Percentiles rank a stretch among this genome's conserved stretches.
Conservation (phyloP, 2,329 filamentous ascomycete genomes). For the Alternaria incomplexa region DNA sequence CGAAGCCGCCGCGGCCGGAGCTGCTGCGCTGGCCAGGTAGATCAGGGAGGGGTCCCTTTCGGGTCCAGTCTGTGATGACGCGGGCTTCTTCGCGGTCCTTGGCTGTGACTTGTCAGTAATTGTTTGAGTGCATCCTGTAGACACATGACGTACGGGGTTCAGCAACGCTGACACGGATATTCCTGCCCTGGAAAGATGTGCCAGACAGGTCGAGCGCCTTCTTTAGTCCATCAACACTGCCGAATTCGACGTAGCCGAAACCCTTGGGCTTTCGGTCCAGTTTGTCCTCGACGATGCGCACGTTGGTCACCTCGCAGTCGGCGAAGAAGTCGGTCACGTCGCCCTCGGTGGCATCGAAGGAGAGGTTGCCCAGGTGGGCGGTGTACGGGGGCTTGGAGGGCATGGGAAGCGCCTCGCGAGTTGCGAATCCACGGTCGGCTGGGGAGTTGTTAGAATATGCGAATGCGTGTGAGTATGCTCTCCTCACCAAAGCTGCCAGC, state of each 20-base stretch:
- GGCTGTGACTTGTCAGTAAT: slow-evolving; percentile 60
- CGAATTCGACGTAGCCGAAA: slow-evolving; percentile 97
- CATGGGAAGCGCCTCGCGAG: slow-evolving; percentile 80
- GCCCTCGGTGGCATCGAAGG: slow-evolving; percentile 87
- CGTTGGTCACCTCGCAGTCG: slow-evolving; percentile 83
- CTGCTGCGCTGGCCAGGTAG: slow-evolving; percentile 65
- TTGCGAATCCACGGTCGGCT: slow-evolving; percentile 42
- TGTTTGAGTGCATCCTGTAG: not conserved
- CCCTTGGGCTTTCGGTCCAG: slow-evolving; percentile 93
- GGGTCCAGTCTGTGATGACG: slow-evolving; percentile 88
- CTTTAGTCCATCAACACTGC: slow-evolving; percentile 84
- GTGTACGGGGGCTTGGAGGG: slow-evolving; percentile 94
- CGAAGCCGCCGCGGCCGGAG: slow-evolving; percentile 54
- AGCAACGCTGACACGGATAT: slow-evolving; percentile 91
- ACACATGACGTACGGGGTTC: slow-evolving; percentile 81
- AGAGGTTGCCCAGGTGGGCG: slow-evolving; percentile 93
- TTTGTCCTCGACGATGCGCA: slow-evolving; percentile 96
- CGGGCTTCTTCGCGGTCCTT: slow-evolving; percentile 84
- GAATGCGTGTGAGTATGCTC: not conserved
- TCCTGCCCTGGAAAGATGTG: slow-evolving; percentile 82
- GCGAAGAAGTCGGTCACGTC: slow-evolving; percentile 86
- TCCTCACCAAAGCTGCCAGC: slow-evolving; percentile 48
- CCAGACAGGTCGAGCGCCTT: slow-evolving; percentile 86
- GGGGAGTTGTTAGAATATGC: slow-evolving; percentile 16
- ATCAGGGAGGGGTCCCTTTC: slow-evolving; percentile 86